Evolutionary conservation across 2,329 filamentous ascomycete genomes (phyloP).

Genomic region (Aspergillus clavatus): DNA sequence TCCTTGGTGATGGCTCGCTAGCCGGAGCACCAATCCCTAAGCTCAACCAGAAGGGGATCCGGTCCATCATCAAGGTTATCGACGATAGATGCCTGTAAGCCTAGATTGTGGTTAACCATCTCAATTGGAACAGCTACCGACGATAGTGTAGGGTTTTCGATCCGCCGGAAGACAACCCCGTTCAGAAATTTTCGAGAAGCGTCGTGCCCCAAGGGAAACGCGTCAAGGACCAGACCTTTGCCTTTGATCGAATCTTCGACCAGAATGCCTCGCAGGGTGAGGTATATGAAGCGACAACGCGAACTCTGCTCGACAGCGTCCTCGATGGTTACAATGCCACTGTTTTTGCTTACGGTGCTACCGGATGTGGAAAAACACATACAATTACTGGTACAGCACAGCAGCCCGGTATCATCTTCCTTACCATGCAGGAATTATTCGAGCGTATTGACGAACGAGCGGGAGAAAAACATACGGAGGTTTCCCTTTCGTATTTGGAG

Average conservation of each 20-base stretch:
- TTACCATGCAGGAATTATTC: slow-evolving; percentile 98
- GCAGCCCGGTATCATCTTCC: slow-evolving; percentile 94
- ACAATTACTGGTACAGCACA: slow-evolving; percentile 91
- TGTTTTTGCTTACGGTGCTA: slow-evolving; percentile 96
- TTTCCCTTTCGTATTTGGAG: slow-evolving; percentile 91
- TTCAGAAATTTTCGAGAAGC: slow-evolving; percentile 79
- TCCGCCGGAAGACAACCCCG: slow-evolving; percentile 87
- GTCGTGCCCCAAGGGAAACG: slow-evolving; percentile 81
- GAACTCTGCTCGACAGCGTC: slow-evolving; percentile 84
- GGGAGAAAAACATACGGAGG: slow-evolving; percentile 80
- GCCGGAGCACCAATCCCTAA: slow-evolving; percentile 83
- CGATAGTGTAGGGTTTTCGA: slow-evolving; percentile 72
- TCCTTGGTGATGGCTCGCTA: slow-evolving; percentile 93
- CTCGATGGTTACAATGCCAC: slow-evolving; percentile 98
- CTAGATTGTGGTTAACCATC: not conserved
- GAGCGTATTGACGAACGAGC: slow-evolving; percentile 87
- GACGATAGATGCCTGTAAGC: slow-evolving; percentile 93
- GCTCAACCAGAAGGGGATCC: slow-evolving; percentile 76
- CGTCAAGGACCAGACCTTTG: slow-evolving; percentile 96
- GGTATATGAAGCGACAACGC: slow-evolving; percentile 91
- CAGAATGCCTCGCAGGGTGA: slow-evolving; percentile 88
- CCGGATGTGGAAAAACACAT: slow-evolving; percentile 96
- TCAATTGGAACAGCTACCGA: slow-evolving; percentile 11
- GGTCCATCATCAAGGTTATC: slow-evolving; percentile 90
- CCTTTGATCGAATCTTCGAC: slow-evolving; percentile 94